Conservation (phyloP, 1,284 basidiomycete species). For the Pisolithus thermaeus region DNA sequence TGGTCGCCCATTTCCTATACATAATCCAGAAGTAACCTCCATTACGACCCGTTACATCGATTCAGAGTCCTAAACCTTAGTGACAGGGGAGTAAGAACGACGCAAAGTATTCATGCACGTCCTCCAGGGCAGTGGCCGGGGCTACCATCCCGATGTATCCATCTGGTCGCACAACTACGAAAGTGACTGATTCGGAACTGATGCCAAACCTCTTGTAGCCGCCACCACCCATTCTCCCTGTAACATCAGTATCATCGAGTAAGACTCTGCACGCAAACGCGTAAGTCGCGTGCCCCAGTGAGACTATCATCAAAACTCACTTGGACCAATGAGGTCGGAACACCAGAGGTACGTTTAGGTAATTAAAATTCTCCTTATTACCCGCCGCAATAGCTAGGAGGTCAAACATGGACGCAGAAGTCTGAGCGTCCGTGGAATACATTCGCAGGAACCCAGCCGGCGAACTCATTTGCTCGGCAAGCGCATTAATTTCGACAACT, state of each 20-base stretch:
- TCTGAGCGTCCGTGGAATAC: constrained; percentile 16
- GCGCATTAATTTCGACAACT: constrained; percentile 32
- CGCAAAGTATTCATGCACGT: constrained; percentile 21
- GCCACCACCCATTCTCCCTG: constrained; percentile 35
- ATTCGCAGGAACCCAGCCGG: constrained; percentile 34
- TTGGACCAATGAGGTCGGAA: constrained; percentile 64
- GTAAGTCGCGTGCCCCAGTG: not conserved
- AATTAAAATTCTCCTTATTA: constrained; percentile 41
- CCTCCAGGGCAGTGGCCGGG: constrained; percentile 43
- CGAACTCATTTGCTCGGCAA: constrained; percentile 40
- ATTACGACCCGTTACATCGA: too few relatives aligned
- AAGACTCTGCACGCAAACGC: constrained; percentile 34
- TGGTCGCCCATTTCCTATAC: too few relatives aligned
- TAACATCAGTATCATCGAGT: constrained; percentile 40
- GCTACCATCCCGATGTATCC: constrained; percentile 56
- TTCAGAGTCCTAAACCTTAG: too few relatives aligned
- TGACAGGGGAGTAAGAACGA: too few relatives aligned
- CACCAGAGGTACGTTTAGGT: constrained; percentile 43
- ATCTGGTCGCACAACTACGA: constrained; percentile 69
- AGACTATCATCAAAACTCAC: constrained; percentile 29
- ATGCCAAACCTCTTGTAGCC: constrained; percentile 34
- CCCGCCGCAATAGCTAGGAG: constrained; percentile 47
- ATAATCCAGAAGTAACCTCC: too few relatives aligned
- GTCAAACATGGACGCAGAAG: constrained; percentile 37
- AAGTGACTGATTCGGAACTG: constrained; percentile 54